These are phyloP conservation scores for Cynanchum wilfordii DNA, from an alignment of 257 asterid species.

Conservation along the genomic window DNA sequence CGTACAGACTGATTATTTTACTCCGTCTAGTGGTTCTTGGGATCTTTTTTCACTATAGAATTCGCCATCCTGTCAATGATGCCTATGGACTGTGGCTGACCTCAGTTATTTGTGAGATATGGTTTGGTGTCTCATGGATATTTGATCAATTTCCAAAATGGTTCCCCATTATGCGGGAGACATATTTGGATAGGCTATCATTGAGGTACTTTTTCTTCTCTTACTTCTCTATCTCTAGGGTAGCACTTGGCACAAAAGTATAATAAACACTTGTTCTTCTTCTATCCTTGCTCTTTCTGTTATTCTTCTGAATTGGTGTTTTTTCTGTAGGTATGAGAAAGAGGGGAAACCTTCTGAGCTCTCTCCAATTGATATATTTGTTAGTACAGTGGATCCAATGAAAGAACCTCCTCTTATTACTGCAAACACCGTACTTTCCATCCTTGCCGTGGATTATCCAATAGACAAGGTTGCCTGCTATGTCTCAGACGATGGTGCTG, in stretches of 20 bases:
- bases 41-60: constrained; percentile 83
- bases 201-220: constrained; percentile 44
- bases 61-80: constrained; percentile 78
- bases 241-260: neutral
- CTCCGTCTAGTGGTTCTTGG: constrained; percentile 76
- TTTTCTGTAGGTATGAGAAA: constrained; percentile 74
- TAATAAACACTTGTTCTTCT: neutral
- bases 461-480: constrained; percentile 88
- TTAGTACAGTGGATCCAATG: constrained; percentile 95
- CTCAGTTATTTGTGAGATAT: constrained; percentile 88
- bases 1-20: constrained; percentile 78
- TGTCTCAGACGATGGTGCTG: constrained; percentile 98
- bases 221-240: neutral
- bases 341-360: constrained; percentile 93
- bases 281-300: neutral
- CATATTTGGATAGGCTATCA: constrained; percentile 82
- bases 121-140: constrained; percentile 95
- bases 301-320: constrained; percentile 6
- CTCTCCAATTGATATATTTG: constrained; percentile 72
- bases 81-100: constrained; percentile 94
- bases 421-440: constrained; percentile 93
- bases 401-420: constrained; percentile 98
- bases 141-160: constrained; percentile 92
- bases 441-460: constrained; percentile 91
- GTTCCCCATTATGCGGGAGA: constrained; percentile 86